Conservation (phyloP, 1,139 yeast genomes). For the Protomyces lactucae-debilis region DNA sequence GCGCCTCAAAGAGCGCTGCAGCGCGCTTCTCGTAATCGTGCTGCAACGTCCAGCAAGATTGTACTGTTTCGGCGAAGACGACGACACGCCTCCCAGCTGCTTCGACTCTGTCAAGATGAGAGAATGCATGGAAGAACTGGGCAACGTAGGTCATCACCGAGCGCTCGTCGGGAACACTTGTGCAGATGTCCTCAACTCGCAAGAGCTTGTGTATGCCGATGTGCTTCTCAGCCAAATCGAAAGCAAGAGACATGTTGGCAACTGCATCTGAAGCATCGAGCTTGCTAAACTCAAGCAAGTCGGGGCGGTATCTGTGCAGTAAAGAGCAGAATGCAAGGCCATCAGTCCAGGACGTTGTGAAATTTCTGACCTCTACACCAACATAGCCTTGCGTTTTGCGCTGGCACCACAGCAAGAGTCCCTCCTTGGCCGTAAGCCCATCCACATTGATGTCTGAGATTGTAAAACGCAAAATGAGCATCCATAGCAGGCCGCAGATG, state of each 20-base stretch:
- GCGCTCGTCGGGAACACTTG: constrained; percentile 57
- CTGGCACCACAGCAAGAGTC: constrained; percentile 46
- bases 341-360: constrained; percentile 46
- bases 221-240: constrained; percentile 43
- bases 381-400: constrained; percentile 44
- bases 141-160: constrained; percentile 62
- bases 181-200: constrained; percentile 56
- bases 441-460: constrained; percentile 46
- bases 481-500: constrained; percentile 64
- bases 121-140: constrained; percentile 58
- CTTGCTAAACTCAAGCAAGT: constrained; percentile 43
- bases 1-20: constrained; percentile 36
- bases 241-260: constrained; percentile 41
- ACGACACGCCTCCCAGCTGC: constrained; percentile 45
- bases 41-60: constrained; percentile 41
- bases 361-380: constrained; percentile 43
- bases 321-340: constrained; percentile 50
- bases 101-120: constrained; percentile 41
- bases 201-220: constrained; percentile 54
- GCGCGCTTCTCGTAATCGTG: constrained; percentile 41
- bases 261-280: constrained; percentile 39
- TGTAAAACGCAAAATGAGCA: constrained; percentile 52
- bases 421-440: constrained; percentile 45
- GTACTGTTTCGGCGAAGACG: constrained; percentile 41
- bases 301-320: constrained; percentile 46